Percentiles rank a stretch among this genome's conserved stretches.
Evolutionary conservation across 225 moss, liverwort and hornwort genomes (phyloP).

Genomic region (Bryum argenteum): DNA sequence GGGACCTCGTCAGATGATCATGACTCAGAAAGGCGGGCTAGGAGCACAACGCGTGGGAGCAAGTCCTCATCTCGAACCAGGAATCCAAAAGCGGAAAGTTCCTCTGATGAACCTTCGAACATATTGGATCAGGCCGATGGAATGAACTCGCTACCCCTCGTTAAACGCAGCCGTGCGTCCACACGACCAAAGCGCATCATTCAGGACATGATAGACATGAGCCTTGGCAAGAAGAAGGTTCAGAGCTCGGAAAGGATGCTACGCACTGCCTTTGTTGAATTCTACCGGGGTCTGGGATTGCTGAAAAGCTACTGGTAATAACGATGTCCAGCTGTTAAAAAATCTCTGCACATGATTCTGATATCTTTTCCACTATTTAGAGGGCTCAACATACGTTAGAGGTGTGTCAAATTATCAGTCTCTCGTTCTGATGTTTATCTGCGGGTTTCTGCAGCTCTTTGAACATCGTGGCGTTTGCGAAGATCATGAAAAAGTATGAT

Average conservation of each 20-base stretch:
- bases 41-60: slow-evolving; percentile 16
- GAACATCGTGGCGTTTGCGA: slow-evolving; percentile 92
- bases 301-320: slow-evolving; percentile 77
- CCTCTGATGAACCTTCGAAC: slow-evolving; percentile 19
- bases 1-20: not conserved
- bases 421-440: slow-evolving; percentile 12
- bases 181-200: slow-evolving; percentile 42
- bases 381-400: not conserved
- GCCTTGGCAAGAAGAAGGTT: slow-evolving; percentile 74
- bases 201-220: slow-evolving; percentile 64
- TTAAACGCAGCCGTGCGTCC: slow-evolving; percentile 22
- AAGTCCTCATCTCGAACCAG: slow-evolving; percentile 26
- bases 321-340: not conserved
- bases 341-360: not conserved
- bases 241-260: slow-evolving; percentile 85
- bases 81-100: slow-evolving; percentile 14
- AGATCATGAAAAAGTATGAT: slow-evolving; percentile 96
- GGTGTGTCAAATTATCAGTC: not conserved
- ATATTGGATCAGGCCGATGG: slow-evolving; percentile 26
- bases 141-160: slow-evolving; percentile 14
- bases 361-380: not conserved
- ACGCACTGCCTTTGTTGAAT: slow-evolving; percentile 79
- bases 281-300: slow-evolving; percentile 82
- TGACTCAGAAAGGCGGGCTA: not conserved
- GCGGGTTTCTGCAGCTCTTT: slow-evolving; percentile 61